phyloP scores from a whole-genome alignment of 1,284 basidiomycete species.

The Exobasidium cylindrosporum region DNA sequence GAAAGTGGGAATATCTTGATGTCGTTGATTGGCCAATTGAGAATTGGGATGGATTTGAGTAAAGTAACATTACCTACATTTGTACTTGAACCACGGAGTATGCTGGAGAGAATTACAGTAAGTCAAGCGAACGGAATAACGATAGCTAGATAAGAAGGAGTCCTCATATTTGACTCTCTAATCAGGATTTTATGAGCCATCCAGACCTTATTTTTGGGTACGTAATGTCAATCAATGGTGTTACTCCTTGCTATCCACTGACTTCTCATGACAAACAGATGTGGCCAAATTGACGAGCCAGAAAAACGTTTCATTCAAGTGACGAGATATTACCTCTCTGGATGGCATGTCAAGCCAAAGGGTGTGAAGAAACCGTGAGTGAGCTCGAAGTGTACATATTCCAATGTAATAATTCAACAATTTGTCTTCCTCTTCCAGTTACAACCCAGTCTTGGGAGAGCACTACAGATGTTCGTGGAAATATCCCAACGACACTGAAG shows the following conservation, averaged over 20 bases:
- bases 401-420: no score
- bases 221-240: constrained; percentile 59
- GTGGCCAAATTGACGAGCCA: constrained; percentile 71
- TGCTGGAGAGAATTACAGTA: constrained; percentile 56
- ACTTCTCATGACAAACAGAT: no score
- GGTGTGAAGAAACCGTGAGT: constrained; percentile 90
- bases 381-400: no score
- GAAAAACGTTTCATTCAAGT: constrained; percentile 90
- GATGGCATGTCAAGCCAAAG: constrained; percentile 99
- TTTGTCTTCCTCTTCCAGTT: constrained; percentile 55
- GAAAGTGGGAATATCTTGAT: constrained; percentile 57
- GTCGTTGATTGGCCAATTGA: constrained; percentile 74
- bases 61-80: constrained; percentile 68
- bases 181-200: constrained; percentile 89
- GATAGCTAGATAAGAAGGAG: constrained; percentile 24
- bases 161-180: neutral
- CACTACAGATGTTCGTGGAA: constrained; percentile 95
- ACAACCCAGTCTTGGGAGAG: constrained; percentile 95
- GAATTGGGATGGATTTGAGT: constrained; percentile 89
- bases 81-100: constrained; percentile 53
- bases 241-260: neutral
- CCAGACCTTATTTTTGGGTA: constrained; percentile 94
- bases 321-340: constrained; percentile 91
- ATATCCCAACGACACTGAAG: constrained; percentile 84
- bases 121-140: constrained; percentile 53